Conservation (phyloP, 163 green algal genomes). For the Scenedesmus sp. region DNA sequence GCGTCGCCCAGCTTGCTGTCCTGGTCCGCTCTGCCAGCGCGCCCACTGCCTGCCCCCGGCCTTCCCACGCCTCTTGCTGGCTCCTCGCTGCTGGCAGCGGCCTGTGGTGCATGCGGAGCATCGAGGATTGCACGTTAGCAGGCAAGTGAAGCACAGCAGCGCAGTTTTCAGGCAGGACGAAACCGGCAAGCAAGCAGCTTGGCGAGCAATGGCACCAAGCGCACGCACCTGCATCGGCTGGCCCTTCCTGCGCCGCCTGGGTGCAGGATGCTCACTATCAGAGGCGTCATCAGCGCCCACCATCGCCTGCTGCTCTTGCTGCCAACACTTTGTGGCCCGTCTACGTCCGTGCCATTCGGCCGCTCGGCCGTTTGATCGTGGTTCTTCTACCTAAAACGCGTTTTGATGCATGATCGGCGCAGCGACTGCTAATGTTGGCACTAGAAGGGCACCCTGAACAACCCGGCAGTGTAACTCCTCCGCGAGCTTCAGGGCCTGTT, state of each 20-base stretch:
- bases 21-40: constrained; percentile 22
- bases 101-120: neutral
- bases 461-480: neutral
- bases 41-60: constrained; percentile 19
- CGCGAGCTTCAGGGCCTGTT: neutral
- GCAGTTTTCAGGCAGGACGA: neutral
- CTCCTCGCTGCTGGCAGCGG: constrained; percentile 33
- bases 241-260: constrained; percentile 17
- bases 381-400: neutral
- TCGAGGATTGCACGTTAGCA: neutral
- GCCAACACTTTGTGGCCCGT: neutral
- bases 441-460: neutral
- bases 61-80: constrained; percentile 14
- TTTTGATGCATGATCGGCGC: neutral
- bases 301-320: neutral
- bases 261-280: neutral
- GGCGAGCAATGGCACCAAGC: neutral
- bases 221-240: constrained; percentile 8
- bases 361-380: neutral
- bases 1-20: constrained; percentile 4
- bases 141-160: neutral
- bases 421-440: neutral
- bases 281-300: constrained; percentile 23
- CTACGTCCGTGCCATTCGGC: neutral
- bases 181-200: neutral